Conservation (phyloP, 2,329 filamentous ascomycete genomes). For the Diaporthe citriasiana region DNA sequence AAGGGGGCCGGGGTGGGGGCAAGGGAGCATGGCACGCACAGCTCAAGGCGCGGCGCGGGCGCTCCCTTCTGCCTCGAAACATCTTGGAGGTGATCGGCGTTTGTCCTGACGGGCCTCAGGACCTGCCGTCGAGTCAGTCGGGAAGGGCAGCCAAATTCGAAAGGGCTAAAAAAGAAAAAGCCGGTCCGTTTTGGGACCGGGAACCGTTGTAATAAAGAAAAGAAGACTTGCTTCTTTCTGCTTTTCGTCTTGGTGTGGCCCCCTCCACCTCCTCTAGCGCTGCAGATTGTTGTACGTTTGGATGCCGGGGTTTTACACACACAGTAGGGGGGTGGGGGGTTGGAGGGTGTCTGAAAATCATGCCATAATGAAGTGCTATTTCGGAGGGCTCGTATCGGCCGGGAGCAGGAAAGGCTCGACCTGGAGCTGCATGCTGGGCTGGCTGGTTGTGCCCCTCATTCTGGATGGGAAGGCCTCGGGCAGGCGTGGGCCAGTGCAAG, state of each 20-base stretch:
- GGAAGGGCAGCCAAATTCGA: slow-evolving; percentile 2
- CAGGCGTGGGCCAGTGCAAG: neutral
- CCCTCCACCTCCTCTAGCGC: neutral
- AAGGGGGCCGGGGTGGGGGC: neutral
- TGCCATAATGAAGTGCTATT: slow-evolving; percentile 17
- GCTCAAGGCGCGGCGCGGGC: slow-evolving; percentile 25
- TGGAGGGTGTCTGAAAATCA: slow-evolving; percentile 20
- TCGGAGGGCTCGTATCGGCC: slow-evolving; percentile 32
- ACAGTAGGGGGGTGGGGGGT: too few species aligned
- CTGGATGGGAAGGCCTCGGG: neutral
- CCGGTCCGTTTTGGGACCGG: slow-evolving; percentile 25
- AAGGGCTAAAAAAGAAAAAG: slow-evolving; percentile 9
- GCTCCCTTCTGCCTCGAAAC: slow-evolving; percentile 15
- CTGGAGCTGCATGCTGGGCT: slow-evolving; percentile 15
- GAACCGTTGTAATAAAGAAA: slow-evolving; percentile 20
- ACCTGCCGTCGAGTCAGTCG: slow-evolving; percentile 8
- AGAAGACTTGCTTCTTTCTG: slow-evolving; percentile 9
- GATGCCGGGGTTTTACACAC: too few species aligned
- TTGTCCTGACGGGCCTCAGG: neutral
- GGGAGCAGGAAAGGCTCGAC: slow-evolving; percentile 10
- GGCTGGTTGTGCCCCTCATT: too few species aligned
- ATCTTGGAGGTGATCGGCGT: slow-evolving; percentile 15
- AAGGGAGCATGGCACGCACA: slow-evolving; percentile 3
- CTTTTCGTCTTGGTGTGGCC: neutral
- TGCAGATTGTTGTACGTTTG: slow-evolving; percentile 8